phyloP scores from a whole-genome alignment of 2,329 filamentous ascomycete genomes.

The Penicillium sp. region DNA sequence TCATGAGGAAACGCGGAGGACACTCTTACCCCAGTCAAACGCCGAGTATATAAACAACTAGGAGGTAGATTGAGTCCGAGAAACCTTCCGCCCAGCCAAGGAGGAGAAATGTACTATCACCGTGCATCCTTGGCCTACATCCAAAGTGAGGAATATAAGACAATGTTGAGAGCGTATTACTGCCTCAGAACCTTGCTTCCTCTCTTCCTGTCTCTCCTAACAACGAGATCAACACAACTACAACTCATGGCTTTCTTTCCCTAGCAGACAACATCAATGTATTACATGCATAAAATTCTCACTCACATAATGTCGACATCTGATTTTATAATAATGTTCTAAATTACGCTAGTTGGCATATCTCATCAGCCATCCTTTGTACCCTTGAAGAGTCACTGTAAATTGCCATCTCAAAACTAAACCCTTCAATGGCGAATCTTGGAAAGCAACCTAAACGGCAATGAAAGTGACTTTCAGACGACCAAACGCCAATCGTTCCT shows the following conservation, averaged over 20 bases:
- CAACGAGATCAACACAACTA: too few relatives aligned
- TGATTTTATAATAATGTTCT: too few relatives aligned
- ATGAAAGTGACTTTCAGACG: background rate
- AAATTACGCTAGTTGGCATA: too few relatives aligned
- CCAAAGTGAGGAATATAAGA: background rate
- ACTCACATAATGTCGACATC: too few relatives aligned
- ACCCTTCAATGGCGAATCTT: background rate
- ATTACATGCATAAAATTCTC: too few relatives aligned
- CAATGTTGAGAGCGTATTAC: background rate
- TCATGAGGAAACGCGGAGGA: background rate
- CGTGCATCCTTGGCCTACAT: background rate
- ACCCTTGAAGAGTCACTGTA: too few relatives aligned
- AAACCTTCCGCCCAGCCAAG: background rate
- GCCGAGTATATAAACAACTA: constrained; percentile 4
- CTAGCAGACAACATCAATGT: too few relatives aligned
- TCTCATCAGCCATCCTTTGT: too few relatives aligned
- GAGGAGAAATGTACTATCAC: background rate
- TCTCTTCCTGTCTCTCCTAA: too few relatives aligned
- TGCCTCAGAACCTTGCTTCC: too few relatives aligned
- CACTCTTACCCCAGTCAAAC: constrained; percentile 6
- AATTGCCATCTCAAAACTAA: background rate
- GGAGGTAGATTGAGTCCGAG: constrained; percentile 8
- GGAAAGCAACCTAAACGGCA: background rate
- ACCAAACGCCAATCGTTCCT: background rate
- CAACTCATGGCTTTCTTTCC: too few relatives aligned